Conservation (phyloP, 345 rosid species). For the Gynandropsis gynandra region DNA sequence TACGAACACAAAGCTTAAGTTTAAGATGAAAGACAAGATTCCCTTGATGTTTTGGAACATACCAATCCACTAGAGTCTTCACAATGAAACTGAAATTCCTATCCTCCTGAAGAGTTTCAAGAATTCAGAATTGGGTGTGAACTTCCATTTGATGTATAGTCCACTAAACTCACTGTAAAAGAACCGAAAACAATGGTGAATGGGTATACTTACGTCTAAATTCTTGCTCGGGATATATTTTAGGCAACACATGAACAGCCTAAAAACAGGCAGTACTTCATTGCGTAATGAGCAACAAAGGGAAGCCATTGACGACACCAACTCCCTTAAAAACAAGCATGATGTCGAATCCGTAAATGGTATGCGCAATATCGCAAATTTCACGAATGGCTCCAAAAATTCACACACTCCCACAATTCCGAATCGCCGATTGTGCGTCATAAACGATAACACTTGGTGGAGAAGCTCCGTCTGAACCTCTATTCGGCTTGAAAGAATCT, state of each 20-base stretch:
- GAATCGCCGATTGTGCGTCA: slow-evolving; percentile 35
- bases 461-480: slow-evolving; percentile 63
- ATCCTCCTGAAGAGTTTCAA: slow-evolving; percentile 46
- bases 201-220: slow-evolving; percentile 41
- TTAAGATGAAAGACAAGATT: slow-evolving; percentile 9
- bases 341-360: slow-evolving; percentile 39
- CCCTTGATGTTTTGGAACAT: slow-evolving; percentile 25
- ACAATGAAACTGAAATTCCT: slow-evolving; percentile 35
- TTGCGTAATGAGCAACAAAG: slow-evolving; percentile 57
- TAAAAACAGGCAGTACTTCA: slow-evolving; percentile 56
- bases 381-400: slow-evolving; percentile 67
- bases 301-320: slow-evolving; percentile 62
- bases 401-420: slow-evolving; percentile 64
- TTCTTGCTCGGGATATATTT: slow-evolving; percentile 40
- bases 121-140: slow-evolving; percentile 6
- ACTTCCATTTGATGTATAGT: neutral
- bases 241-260: slow-evolving; percentile 51
- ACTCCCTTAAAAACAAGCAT: slow-evolving; percentile 45
- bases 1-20: slow-evolving; percentile 1
- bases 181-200: neutral
- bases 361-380: slow-evolving; percentile 43
- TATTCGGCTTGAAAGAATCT: slow-evolving; percentile 59
- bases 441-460: slow-evolving; percentile 59
- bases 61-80: slow-evolving; percentile 56
- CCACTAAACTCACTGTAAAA: too few species aligned